phyloP scores from a whole-genome alignment of 768 basidiomycete genomes.

The Suillus subluteus region DNA sequence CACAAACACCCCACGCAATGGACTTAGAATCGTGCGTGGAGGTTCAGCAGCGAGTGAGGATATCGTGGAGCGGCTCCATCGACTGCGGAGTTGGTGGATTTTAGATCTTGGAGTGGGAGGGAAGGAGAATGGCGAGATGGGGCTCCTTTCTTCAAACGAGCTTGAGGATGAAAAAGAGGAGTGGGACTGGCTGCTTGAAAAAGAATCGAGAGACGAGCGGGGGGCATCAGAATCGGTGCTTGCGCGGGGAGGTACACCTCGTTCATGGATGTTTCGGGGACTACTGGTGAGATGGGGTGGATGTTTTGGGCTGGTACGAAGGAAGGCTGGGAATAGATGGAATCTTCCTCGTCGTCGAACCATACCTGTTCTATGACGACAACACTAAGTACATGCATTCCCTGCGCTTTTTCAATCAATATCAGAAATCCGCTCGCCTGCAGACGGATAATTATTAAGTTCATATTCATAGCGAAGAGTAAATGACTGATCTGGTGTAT shows the following conservation, averaged over 20 bases:
- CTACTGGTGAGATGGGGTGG: conserved; percentile 6
- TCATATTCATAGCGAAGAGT: no score
- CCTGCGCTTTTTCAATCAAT: no score
- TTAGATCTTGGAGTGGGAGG: conserved; percentile 16
- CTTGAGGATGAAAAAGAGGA: conserved; percentile 12
- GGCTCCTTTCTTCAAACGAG: conserved; percentile 2
- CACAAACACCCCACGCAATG: conserved; percentile 43
- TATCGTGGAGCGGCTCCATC: conserved; percentile 69
- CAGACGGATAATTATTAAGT: no score
- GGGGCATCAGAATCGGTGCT: conserved; percentile 34
- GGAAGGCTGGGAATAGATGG: conserved; percentile 41
- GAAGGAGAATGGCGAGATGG: conserved; percentile 18
- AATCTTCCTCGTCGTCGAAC: conserved; percentile 24
- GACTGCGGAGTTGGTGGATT: conserved; percentile 49
- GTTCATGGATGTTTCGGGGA: conserved; percentile 18
- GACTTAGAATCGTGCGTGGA: conserved; percentile 31
- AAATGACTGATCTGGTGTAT: no score
- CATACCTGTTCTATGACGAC: conserved; percentile 12
- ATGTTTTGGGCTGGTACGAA: conserved; percentile 14
- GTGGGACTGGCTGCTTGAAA: conserved; percentile 1
- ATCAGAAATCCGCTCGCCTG: no score
- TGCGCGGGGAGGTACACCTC: conserved; percentile 23
- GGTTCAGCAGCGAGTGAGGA: conserved; percentile 34
- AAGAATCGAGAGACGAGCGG: conserved; percentile 33
- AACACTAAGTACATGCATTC: no score